Base-by-base conservation (phyloP, 495 filamentous ascomycete species). In the Aspergillus mulundensis region DNA sequence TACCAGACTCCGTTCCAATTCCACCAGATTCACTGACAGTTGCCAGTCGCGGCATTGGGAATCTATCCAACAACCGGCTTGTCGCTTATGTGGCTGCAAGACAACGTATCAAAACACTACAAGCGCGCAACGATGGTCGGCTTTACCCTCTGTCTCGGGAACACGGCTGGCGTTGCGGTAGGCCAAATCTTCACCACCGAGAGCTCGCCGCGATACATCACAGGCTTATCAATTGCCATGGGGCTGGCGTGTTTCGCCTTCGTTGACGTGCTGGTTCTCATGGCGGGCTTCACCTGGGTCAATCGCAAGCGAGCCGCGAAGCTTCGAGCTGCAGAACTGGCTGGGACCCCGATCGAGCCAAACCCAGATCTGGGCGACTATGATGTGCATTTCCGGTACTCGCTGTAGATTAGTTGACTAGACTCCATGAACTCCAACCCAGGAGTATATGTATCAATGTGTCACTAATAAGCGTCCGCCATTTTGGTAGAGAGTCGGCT, bases 151-250 rank as follows among this genome's bases (percentile, higher is more conserved):
- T 23, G 18, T 14, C 7, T 46, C 12, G 43, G 43, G 24, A 46
- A 46, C 43, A 14, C 10, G 1, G 43, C 43, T 14, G 43, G 43
- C 10, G 43, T 21, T 14, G 56, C 53, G 3, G 56, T 50, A 3
- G 56, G 56, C 14, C 56, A 58, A 18, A 38, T 58, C 20, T 58
- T 24, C 20, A 24, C 43, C 8, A 28, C 43, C 3, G 8, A 14
- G 8, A 46, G 43, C 24, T 14, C 5, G 23, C 43, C 43, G 3
- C 6, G 43, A 14, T 46, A 46, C 20, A 14, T 24, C 10, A 19
- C 20, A 1, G 20, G 43, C 3, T 14, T 46, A 14, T 14, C 18
- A 11, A 46, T 46, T 46, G 43, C 43, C 10, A 19, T 46, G 1
- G 43, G 43, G 15, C 15, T 46, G 1, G 23, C 43, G 10, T 28